Percentiles rank a stretch among this genome's conserved stretches.
Conservation (phyloP, 306 rosid species). For the Leucaena leucocephala region DNA sequence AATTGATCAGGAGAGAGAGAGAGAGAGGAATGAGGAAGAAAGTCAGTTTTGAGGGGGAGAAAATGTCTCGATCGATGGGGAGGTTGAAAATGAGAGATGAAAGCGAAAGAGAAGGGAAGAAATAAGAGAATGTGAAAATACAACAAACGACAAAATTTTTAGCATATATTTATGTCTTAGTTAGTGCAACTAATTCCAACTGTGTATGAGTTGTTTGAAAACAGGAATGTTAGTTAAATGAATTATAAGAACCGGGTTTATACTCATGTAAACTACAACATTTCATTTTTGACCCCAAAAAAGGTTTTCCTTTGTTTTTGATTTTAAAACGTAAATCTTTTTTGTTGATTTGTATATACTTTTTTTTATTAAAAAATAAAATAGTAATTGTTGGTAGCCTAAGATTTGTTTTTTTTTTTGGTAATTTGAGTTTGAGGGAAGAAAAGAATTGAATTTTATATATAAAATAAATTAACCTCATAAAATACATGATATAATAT, state of each 20-base stretch:
- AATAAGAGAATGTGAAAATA: slow-evolving; percentile 23
- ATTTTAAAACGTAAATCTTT: background rate
- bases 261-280: background rate
- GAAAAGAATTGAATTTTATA: no score
- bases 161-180: background rate
- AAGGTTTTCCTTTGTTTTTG: background rate
- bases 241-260: background rate
- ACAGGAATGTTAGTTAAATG: background rate
- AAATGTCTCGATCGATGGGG: slow-evolving; percentile 46
- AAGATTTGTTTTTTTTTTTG: no score
- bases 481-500: background rate
- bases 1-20: slow-evolving; percentile 18
- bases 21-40: slow-evolving; percentile 9
- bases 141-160: background rate
- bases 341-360: background rate
- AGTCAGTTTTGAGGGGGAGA: slow-evolving; percentile 47
- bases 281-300: background rate
- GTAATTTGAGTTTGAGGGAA: no score
- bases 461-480: background rate
- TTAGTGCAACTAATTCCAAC: background rate
- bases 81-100: slow-evolving; percentile 45
- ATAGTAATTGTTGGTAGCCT: background rate
- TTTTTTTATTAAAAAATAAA: background rate
- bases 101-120: slow-evolving; percentile 53
- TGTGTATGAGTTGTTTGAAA: background rate